phyloP scores from a whole-genome alignment of 1,284 basidiomycete species.

The Pterula multifida region DNA sequence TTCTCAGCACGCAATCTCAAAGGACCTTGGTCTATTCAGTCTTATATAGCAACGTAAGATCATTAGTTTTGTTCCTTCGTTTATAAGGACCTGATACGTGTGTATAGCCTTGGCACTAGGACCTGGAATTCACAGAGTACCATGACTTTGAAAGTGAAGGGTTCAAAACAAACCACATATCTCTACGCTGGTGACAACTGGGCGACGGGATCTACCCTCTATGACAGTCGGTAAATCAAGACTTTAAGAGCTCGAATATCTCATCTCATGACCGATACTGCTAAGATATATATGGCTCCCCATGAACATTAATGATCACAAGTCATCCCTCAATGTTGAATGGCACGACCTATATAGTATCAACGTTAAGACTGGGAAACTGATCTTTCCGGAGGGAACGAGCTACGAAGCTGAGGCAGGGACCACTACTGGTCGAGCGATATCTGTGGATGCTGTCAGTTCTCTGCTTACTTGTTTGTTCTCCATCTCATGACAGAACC shows the following conservation, averaged over 20 bases:
- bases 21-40: constrained; percentile 18
- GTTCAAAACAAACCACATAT: constrained; percentile 14
- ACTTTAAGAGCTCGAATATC: constrained; percentile 1
- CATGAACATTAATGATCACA: constrained; percentile 15
- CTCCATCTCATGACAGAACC: neutral
- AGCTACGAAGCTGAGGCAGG: constrained; percentile 17
- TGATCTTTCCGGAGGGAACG: constrained; percentile 14
- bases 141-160: constrained; percentile 15
- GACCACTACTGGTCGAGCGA: constrained; percentile 8
- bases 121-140: constrained; percentile 21
- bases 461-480: neutral
- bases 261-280: neutral
- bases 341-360: constrained; percentile 20
- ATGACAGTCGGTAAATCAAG: constrained; percentile 12
- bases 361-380: constrained; percentile 15
- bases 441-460: neutral
- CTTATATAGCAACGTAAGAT: constrained; percentile 15
- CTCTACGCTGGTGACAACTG: constrained; percentile 20
- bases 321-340: constrained; percentile 14
- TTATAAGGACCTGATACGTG: neutral
- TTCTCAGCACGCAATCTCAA: constrained; percentile 17
- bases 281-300: constrained; percentile 21
- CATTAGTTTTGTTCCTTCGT: neutral
- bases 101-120: constrained; percentile 13
- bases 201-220: constrained; percentile 12